Evolutionary conservation across 139 green algal genomes (phyloP).

Genomic region (Auxenochlorella pyrenoidosa): DNA sequence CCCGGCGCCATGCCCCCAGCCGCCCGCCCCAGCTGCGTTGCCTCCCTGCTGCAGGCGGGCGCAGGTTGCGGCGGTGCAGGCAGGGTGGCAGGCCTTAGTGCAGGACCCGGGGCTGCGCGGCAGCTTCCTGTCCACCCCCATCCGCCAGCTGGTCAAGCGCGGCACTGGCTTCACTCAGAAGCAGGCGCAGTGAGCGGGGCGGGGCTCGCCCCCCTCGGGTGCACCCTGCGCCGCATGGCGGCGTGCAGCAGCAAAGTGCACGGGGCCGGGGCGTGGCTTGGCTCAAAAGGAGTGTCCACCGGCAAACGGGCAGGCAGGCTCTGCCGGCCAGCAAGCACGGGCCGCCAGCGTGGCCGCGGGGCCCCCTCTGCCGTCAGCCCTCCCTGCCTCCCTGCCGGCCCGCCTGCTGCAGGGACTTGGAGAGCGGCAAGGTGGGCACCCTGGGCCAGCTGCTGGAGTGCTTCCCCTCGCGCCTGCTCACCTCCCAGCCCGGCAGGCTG

Average conservation of each 20-base stretch:
- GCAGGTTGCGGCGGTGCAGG: conserved; percentile 9
- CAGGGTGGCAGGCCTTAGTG: conserved; percentile 17
- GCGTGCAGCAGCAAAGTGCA: too few species aligned
- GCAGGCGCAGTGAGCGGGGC: conserved; percentile 19
- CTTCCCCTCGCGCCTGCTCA: conserved; percentile 54
- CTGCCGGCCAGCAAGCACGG: too few species aligned
- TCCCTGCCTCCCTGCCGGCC: background rate
- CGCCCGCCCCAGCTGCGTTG: background rate
- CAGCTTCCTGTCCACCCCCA: conserved; percentile 15
- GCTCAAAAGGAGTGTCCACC: too few species aligned
- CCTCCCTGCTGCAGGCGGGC: background rate
- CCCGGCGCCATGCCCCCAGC: too few species aligned
- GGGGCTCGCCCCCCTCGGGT: background rate
- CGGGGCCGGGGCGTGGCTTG: too few species aligned
- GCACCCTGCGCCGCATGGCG: too few species aligned
- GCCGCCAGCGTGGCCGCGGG: too few species aligned
- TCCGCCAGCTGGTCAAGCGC: background rate
- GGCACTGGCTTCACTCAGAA: conserved; percentile 2
- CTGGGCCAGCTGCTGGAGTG: conserved; percentile 54
- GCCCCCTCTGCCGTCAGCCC: background rate
- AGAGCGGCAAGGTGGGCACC: conserved; percentile 32
- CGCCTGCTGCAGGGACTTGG: conserved; percentile 53
- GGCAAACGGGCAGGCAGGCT: too few species aligned
- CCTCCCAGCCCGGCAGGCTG: conserved; percentile 35
- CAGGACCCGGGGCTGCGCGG: conserved; percentile 4